Evolutionary conservation across 371 early-diverging fungal species (phyloP).

Genomic region (Thermomucor indicae-seudaticae): DNA sequence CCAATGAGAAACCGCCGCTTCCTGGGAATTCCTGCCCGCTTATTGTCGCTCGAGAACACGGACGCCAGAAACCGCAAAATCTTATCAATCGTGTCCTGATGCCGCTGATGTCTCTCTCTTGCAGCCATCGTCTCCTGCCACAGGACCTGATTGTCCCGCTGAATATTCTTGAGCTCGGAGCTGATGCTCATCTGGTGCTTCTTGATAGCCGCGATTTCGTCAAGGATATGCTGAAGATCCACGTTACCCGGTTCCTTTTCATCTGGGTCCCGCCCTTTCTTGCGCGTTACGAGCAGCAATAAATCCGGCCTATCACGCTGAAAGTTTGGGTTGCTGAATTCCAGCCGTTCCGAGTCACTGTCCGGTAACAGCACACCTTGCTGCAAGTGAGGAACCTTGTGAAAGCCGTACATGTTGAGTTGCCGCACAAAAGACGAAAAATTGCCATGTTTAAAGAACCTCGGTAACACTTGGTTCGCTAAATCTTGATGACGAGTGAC

Average conservation of each 20-base stretch:
- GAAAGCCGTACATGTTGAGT: constrained; percentile 90
- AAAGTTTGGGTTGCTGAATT: constrained; percentile 56
- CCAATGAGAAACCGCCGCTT: constrained; percentile 45
- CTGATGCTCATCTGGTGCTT: constrained; percentile 88
- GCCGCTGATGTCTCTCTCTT: constrained; percentile 75
- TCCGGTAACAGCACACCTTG: constrained; percentile 69
- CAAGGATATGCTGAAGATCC: constrained; percentile 59
- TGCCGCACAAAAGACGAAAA: constrained; percentile 94
- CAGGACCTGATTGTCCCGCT: constrained; percentile 83
- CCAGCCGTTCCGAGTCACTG: constrained; percentile 60
- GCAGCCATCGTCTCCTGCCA: constrained; percentile 82
- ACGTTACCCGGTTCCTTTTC: constrained; percentile 48
- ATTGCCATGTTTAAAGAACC: constrained; percentile 91
- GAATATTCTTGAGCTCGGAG: constrained; percentile 79
- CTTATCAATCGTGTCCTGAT: constrained; percentile 92
- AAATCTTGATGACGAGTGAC: constrained; percentile 74
- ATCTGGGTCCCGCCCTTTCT: constrained; percentile 49
- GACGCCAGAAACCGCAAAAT: constrained; percentile 78
- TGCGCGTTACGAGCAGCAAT: constrained; percentile 50
- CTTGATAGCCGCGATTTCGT: constrained; percentile 85
- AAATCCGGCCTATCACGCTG: constrained; percentile 55
- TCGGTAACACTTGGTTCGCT: constrained; percentile 80
- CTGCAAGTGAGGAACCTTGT: constrained; percentile 79
- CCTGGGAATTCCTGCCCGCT: constrained; percentile 53
- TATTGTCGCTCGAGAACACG: constrained; percentile 67